A percentile compares a stretch with the other conserved stretches of the same genome.
These are phyloP conservation scores for Sphagnum fallax DNA, from an alignment of 228 moss, liverwort and hornwort genomes.

Conservation along the genomic window DNA sequence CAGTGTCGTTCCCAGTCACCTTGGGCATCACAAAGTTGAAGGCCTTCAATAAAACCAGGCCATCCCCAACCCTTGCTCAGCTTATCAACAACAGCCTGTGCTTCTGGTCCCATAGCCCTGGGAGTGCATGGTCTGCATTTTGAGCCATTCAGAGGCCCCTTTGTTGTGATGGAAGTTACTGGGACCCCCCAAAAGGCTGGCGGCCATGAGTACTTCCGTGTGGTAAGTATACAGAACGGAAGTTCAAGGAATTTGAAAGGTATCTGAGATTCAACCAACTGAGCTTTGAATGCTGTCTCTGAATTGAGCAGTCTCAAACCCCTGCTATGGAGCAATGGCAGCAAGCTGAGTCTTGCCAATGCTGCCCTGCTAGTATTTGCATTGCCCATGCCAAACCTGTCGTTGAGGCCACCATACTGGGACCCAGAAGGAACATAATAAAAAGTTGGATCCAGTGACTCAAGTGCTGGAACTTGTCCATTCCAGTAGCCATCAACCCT, in stretches of 20 bases:
- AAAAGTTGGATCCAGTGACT: slow-evolving; percentile 26
- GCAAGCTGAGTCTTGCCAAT: slow-evolving; percentile 60
- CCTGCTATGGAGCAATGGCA: slow-evolving; percentile 51
- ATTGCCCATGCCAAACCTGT: slow-evolving; percentile 80
- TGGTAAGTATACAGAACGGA: slow-evolving; percentile 72
- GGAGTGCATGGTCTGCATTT: slow-evolving; percentile 86
- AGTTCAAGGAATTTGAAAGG: slow-evolving; percentile 18
- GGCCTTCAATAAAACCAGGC: slow-evolving; percentile 56
- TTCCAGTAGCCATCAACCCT: slow-evolving; percentile 97
- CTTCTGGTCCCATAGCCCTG: slow-evolving; percentile 36
- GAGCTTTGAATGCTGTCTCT: slow-evolving; percentile 69
- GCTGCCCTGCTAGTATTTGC: slow-evolving; percentile 50
- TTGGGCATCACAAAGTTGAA: slow-evolving; percentile 71
- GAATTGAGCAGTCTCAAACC: slow-evolving; percentile 65
- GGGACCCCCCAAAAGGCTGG: slow-evolving; percentile 62
- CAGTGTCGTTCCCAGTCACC: slow-evolving; percentile 46
- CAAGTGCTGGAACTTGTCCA: slow-evolving; percentile 51
- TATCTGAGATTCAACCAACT: slow-evolving; percentile 47
- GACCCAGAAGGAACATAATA: slow-evolving; percentile 84
- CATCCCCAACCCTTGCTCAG: slow-evolving; percentile 70
- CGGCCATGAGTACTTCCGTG: slow-evolving; percentile 71
- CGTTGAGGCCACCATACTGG: slow-evolving; percentile 79
- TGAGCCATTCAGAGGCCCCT: slow-evolving; percentile 75
- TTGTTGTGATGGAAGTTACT: slow-evolving; percentile 61
- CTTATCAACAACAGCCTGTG: slow-evolving; percentile 31